Conservation (phyloP, 164 flowering plant genomes). For the Kalanchoe fedtschenkoi region DNA sequence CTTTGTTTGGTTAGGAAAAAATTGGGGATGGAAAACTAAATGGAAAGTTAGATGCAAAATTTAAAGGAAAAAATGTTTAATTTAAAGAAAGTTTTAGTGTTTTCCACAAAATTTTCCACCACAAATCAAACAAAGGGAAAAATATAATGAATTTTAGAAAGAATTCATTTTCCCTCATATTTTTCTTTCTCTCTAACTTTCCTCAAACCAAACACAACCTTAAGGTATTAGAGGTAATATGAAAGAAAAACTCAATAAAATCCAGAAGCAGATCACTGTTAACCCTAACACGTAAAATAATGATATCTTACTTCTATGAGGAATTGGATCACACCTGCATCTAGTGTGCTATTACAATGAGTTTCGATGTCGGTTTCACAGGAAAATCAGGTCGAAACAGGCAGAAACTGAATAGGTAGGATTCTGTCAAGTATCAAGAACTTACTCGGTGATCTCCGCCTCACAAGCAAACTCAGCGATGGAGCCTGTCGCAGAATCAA, state of each 20-base stretch:
- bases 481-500: slow-evolving; percentile 65
- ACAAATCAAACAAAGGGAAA: no score
- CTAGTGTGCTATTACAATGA: background rate
- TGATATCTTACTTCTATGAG: slow-evolving; percentile 57
- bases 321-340: slow-evolving; percentile 85
- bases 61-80: no score
- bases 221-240: background rate
- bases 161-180: background rate
- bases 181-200: no score
- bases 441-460: slow-evolving; percentile 93
- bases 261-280: background rate
- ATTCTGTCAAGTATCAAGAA: slow-evolving; percentile 8
- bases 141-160: no score
- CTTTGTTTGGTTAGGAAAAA: no score
- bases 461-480: slow-evolving; percentile 89
- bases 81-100: no score
- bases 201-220: no score
- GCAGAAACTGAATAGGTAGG: background rate
- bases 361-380: background rate
- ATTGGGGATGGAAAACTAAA: no score
- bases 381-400: background rate
- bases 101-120: no score
- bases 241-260: background rate
- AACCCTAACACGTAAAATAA: slow-evolving; percentile 1
- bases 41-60: no score